phyloP scores from a whole-genome alignment of 2,329 filamentous ascomycete genomes.

The Magnaporthiopsis incrustans region DNA sequence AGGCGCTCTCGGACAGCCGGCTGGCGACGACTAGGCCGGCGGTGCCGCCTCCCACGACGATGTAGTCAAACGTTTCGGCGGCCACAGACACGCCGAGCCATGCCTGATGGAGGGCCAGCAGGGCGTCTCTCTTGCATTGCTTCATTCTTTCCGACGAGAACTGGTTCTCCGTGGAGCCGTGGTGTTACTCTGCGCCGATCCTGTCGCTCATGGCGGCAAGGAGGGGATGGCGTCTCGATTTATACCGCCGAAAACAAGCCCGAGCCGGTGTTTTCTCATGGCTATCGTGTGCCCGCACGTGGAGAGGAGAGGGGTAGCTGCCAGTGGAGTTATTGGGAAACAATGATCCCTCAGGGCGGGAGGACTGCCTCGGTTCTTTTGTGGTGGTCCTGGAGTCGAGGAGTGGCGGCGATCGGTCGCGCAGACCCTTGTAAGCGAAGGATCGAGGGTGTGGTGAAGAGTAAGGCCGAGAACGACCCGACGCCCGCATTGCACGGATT shows the following conservation, averaged over 20 bases:
- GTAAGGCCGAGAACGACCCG: neutral
- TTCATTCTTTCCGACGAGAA: neutral
- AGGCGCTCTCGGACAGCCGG: constrained; percentile 26
- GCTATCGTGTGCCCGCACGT: no score
- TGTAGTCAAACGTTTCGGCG: constrained; percentile 19
- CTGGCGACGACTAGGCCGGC: constrained; percentile 31
- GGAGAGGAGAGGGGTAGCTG: no score
- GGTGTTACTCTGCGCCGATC: no score
- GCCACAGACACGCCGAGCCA: neutral
- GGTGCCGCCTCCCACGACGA: constrained; percentile 35
- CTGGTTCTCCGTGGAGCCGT: neutral
- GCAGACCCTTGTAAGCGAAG: neutral
- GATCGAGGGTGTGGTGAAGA: neutral
- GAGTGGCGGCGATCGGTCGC: no score
- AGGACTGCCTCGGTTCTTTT: neutral
- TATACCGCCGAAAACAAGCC: neutral
- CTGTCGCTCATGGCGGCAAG: neutral
- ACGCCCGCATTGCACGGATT: neutral
- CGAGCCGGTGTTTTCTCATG: neutral
- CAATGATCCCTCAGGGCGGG: neutral
- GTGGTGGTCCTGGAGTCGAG: neutral
- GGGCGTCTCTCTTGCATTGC: neutral
- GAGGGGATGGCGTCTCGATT: neutral
- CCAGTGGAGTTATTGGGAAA: neutral
- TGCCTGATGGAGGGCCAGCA: neutral